Percentiles rank a stretch among this genome's conserved stretches.
phyloP scores from a whole-genome alignment of 805 yeast genomes.

The Candida maesae region DNA sequence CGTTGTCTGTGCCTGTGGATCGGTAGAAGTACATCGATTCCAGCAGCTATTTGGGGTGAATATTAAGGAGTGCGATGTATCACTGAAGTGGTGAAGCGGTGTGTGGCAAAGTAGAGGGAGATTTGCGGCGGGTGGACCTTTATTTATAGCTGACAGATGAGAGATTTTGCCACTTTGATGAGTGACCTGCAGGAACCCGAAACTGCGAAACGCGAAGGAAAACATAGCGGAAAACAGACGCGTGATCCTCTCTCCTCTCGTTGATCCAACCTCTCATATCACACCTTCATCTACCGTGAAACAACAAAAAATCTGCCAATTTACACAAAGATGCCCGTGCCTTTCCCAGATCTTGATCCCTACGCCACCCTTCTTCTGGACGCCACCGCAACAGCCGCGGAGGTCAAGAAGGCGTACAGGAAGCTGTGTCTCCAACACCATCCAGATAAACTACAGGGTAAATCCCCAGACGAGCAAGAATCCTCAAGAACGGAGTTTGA shows the following conservation, averaged over 20 bases:
- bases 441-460: constrained; percentile 61
- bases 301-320: background rate
- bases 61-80: no score
- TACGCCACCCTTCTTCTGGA: constrained; percentile 49
- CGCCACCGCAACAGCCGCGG: constrained; percentile 41
- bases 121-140: no score
- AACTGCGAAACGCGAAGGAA: background rate
- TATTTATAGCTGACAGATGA: background rate
- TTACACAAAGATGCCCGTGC: constrained; percentile 25
- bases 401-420: constrained; percentile 65
- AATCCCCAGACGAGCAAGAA: constrained; percentile 29
- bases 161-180: background rate
- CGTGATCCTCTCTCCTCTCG: background rate
- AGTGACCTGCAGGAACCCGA: background rate
- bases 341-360: constrained; percentile 58
- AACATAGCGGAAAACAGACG: background rate
- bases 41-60: no score
- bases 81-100: background rate
- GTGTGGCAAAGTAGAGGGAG: background rate
- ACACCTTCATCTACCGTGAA: background rate
- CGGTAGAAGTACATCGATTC: constrained; percentile 36
- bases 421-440: constrained; percentile 60
- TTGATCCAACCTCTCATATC: no score
- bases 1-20: constrained; percentile 32
- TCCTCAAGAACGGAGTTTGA: constrained; percentile 49